A percentile compares a stretch with the other conserved stretches of the same genome.
Conservation (phyloP, 1,284 basidiomycete genomes). For the Bjerkandera adusta region DNA sequence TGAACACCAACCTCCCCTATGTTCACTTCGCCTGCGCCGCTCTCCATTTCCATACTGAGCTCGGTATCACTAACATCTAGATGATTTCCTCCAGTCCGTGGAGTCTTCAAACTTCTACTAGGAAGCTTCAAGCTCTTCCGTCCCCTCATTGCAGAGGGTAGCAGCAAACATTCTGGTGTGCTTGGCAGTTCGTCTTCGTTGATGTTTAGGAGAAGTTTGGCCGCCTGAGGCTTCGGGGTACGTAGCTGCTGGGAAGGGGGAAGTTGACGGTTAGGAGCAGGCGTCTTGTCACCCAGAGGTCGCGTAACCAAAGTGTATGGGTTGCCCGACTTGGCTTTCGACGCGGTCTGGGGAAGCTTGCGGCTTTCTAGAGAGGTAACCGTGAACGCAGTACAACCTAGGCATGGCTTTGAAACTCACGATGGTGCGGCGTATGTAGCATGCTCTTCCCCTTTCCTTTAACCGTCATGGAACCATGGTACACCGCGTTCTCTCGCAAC, state of each 20-base stretch:
- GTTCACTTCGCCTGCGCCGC: slow-evolving; percentile 4
- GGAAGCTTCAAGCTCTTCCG: slow-evolving; percentile 39
- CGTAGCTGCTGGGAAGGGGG: slow-evolving; percentile 18
- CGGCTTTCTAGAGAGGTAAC: slow-evolving; percentile 16
- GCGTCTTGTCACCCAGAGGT: slow-evolving; percentile 57
- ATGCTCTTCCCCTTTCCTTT: slow-evolving; percentile 43
- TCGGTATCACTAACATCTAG: slow-evolving; percentile 74
- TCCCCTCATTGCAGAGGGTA: slow-evolving; percentile 53
- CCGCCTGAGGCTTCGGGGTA: slow-evolving; percentile 29
- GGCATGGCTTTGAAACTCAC: slow-evolving; percentile 15
- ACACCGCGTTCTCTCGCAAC: slow-evolving; percentile 53
- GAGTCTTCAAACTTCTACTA: slow-evolving; percentile 54
- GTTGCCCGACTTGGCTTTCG: slow-evolving; percentile 11
- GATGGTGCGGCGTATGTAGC: slow-evolving; percentile 34
- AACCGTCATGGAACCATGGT: slow-evolving; percentile 34
- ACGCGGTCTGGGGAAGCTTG: slow-evolving; percentile 21
- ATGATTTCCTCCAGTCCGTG: slow-evolving; percentile 60
- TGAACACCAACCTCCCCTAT: slow-evolving; percentile 30
- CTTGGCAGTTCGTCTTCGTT: slow-evolving; percentile 21
- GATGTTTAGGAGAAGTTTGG: slow-evolving; percentile 26
- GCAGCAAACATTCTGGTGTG: slow-evolving; percentile 40
- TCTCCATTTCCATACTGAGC: slow-evolving; percentile 31
- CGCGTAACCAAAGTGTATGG: slow-evolving; percentile 29
- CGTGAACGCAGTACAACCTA: background rate
- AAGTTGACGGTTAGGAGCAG: slow-evolving; percentile 51